Evolutionary conservation across 352 stramenopile genomes (phyloP), one percentile per base, ranked within the genome.

Genomic region (Stephanocyclus meneghinianus): DNA sequence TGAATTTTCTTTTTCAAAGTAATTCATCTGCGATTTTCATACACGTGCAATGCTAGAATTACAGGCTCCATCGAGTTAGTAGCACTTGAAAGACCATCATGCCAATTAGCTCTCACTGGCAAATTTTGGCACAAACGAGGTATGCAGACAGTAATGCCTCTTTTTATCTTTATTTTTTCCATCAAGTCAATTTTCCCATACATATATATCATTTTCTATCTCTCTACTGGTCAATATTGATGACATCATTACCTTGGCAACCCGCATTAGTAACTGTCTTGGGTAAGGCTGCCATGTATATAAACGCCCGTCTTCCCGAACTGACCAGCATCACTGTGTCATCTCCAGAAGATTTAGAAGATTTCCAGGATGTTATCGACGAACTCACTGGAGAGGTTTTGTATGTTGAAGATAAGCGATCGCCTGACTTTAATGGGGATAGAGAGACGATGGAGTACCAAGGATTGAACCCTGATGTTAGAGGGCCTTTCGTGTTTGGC

Each of bases 391-490:
- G 85, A 10, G 85, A 90, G 53, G 68, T 92, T 1, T 18, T 92
- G 15, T 86, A 84, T 67, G 42, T 55, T 44, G 82, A 84, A 57
- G 83, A 91, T 63, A 91, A 91, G 63, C 64, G 83, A 53, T 68
- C 77, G 26, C 75, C 79, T 18, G 87, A 92, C 70, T 92, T 89
- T 51, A 92, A 92, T 81, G 87, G 87, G 16, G 87, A 92, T 77
- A n/a, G 87, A 42, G 78, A 71, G 10, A 91, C 87, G 11, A 92
- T 92, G 87, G 82, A 88, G 63, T 92, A 91, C 78, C 85, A 91
- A 63, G 87, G 87, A 15, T 71, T 90, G 16, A 78, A 92, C 84
- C 87, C 87, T 2, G 87, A 92, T 82, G 68, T 78, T n/a, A 59
- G 87, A 50, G 87, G 87, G 21, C 87, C 87, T 7, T 92, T 91